These are phyloP conservation scores for Lindgomyces ingoldianus DNA, from an alignment of 495 filamentous ascomycete species.

Conservation along the genomic window DNA sequence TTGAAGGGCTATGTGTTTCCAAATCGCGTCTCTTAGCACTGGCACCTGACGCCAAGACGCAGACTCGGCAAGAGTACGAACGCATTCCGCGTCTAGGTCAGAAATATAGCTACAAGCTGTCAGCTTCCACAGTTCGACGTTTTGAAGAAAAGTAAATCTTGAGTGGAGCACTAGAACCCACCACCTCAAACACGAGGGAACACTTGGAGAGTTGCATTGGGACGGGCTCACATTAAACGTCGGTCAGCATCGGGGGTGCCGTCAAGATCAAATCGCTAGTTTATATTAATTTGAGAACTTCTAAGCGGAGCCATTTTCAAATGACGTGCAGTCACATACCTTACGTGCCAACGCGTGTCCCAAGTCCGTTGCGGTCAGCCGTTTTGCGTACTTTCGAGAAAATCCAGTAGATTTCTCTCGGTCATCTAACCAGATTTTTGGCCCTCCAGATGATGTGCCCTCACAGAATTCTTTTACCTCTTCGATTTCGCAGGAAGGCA, in stretches of 20 bases:
- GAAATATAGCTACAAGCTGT: not conserved
- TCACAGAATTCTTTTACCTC: not conserved
- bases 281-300: not conserved
- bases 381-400: not conserved
- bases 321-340: not conserved
- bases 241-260: not conserved
- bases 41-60: too few relatives aligned
- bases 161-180: too few relatives aligned
- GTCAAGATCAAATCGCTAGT: not conserved
- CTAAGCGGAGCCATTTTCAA: too few relatives aligned
- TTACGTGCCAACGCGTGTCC: not conserved
- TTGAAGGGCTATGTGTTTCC: too few relatives aligned
- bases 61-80: not conserved
- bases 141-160: not conserved
- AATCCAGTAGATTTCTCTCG: not conserved
- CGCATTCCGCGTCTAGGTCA: not conserved
- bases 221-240: not conserved
- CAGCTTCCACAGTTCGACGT: not conserved
- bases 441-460: not conserved
- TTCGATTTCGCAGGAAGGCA: not conserved
- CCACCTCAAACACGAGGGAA: too few relatives aligned
- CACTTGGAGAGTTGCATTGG: too few relatives aligned
- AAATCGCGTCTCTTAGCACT: too few relatives aligned
- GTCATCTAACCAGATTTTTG: conserved; percentile 9
- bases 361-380: not conserved